Base-by-base conservation (phyloP, 116 monocot species). In the Iris pallida region DNA sequence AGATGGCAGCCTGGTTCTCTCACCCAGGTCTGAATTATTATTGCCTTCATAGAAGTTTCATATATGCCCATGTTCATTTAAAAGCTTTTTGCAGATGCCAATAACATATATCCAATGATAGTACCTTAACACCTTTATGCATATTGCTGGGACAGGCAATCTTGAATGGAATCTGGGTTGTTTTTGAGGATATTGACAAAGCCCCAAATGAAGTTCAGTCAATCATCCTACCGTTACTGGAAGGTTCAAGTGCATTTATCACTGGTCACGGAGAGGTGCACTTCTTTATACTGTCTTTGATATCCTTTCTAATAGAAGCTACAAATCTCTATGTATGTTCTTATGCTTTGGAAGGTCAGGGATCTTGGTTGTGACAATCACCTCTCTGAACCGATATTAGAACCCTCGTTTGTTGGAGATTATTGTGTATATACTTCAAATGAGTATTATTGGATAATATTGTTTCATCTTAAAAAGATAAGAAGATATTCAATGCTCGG, bases 111-210 rank as follows among this genome's bases (percentile, higher is more conserved):
- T 9, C 16, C n/a, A 49, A 20, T 60, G 54, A 62, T 61, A 12
- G 10, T 59, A 2, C 12, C 8, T 54, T 20, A 61, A 49, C 16
- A 47, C 49, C 30, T 58, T 20, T 68, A 7, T 55, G 7, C 10
- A 69, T 48, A 44, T 20, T 63, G 1, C 18, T 65, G 18, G 46
- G 47, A 53, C 74, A 95, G 95, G 95, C 95, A 64, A 69, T 96
- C 66, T n/a, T 75, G n/a, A 78, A 79, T 53, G 97, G 97, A 61
- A 76, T 73, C 45, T 98, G 97, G 97, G 75, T 98, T 51, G 93
- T 88, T n/a, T 87, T 98, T 80, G 93, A 98, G 78, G 93, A 90
- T 62, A 85, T 98, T 30, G 97, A 98, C 75, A 93, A 93, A 81
- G 90, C 97, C 45, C 97, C 97, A 52, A 79, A 78, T 77, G 97